Percentiles rank a stretch among this genome's conserved stretches.
Evolutionary conservation across 306 rosid genomes (phyloP).

Genomic region (Begonia peltatifolia): DNA sequence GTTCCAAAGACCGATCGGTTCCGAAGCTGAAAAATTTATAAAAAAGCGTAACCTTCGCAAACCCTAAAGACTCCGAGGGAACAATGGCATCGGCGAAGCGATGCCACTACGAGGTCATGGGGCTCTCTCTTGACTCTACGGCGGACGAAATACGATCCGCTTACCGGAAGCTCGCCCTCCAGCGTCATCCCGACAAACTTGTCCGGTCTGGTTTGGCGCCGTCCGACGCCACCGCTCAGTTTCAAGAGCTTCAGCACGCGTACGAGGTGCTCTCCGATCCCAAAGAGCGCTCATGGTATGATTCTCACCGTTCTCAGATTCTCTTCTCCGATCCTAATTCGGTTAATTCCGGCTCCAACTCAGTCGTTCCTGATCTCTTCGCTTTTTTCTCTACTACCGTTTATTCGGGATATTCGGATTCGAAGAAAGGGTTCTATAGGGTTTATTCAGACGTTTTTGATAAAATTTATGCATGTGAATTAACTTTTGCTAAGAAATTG

Average conservation of each 20-base stretch:
- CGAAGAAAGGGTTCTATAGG: conserved; percentile 56
- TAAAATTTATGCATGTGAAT: conserved; percentile 54
- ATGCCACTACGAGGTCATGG: conserved; percentile 92
- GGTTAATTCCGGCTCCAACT: conserved; percentile 25
- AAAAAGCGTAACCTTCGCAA: not conserved
- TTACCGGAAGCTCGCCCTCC: conserved; percentile 70
- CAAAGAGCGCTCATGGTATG: conserved; percentile 92
- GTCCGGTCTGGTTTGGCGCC: conserved; percentile 64
- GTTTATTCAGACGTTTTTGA: conserved; percentile 59
- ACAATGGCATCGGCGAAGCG: conserved; percentile 50
- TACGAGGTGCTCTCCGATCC: conserved; percentile 95
- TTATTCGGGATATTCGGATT: conserved; percentile 50
- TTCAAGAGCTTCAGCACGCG: conserved; percentile 88
- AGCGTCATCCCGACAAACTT: conserved; percentile 94
- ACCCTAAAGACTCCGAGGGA: conserved; percentile 7
- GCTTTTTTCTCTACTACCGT: conserved; percentile 83
- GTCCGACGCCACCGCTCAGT: conserved; percentile 70
- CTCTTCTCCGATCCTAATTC: conserved; percentile 69
- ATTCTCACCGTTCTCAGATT: conserved; percentile 87
- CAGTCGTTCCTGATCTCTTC: conserved; percentile 59
- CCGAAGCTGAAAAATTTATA: not conserved
- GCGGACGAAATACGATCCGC: conserved; percentile 70
- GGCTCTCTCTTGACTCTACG: conserved; percentile 36
- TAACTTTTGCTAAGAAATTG: conserved; percentile 42
- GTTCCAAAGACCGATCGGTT: no score